phyloP scores from a whole-genome alignment of 1,139 yeast genomes.

The Pichia inconspicua region DNA sequence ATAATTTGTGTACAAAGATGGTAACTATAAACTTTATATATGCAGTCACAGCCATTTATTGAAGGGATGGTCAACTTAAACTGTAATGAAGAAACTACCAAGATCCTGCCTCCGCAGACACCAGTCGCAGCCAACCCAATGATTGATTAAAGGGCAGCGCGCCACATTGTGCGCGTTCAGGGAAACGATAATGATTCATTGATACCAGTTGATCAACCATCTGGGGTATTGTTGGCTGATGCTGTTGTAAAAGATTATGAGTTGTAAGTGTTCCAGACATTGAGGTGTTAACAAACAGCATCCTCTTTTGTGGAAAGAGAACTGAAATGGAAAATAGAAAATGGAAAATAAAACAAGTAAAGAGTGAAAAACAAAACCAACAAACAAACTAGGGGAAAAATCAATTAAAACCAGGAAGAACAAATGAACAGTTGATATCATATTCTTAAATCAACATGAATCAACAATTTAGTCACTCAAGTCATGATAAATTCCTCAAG shows the following conservation, averaged over 20 bases:
- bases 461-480: conserved; percentile 1
- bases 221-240: background rate
- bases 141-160: conserved; percentile 18
- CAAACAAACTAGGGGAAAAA: background rate
- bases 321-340: background rate
- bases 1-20: too few species aligned
- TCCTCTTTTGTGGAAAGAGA: conserved; percentile 7
- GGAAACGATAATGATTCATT: background rate
- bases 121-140: conserved; percentile 27
- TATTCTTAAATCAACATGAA: background rate
- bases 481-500: conserved; percentile 25
- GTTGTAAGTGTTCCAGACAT: background rate
- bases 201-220: background rate
- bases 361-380: background rate
- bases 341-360: conserved; percentile 1
- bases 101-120: conserved; percentile 14
- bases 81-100: background rate
- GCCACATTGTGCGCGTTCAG: conserved; percentile 26
- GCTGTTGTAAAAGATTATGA: background rate
- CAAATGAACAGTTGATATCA: background rate
- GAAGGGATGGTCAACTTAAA: background rate
- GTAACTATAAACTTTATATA: background rate
- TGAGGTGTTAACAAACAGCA: background rate
- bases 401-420: background rate
- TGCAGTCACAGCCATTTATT: background rate